phyloP scores from a whole-genome alignment of 2,329 filamentous ascomycete species.

The Stachybotrys chlorohalonatus region DNA sequence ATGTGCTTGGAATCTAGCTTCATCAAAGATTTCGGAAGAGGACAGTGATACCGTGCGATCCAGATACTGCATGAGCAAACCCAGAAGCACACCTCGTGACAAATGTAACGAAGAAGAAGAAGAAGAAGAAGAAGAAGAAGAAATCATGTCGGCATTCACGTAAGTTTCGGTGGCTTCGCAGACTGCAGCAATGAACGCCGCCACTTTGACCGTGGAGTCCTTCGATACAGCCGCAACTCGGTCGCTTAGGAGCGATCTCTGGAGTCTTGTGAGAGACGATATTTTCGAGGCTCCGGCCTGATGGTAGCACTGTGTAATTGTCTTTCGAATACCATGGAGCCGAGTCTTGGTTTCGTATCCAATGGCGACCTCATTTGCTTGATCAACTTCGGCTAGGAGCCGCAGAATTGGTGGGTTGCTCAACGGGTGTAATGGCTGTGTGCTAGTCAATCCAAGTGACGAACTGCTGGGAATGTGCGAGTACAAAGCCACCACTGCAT shows the following conservation, averaged over 20 bases:
- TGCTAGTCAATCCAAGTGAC: conserved; percentile 22
- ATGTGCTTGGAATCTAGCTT: conserved; percentile 56
- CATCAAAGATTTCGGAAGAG: conserved; percentile 41
- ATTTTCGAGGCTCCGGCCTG: conserved; percentile 38
- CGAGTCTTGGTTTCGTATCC: conserved; percentile 43
- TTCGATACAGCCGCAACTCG: conserved; percentile 47
- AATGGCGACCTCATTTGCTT: conserved; percentile 38
- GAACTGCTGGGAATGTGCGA: conserved; percentile 16
- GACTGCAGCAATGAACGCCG: conserved; percentile 37
- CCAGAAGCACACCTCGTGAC: conserved; percentile 22
- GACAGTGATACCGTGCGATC: conserved; percentile 42
- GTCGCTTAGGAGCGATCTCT: conserved; percentile 47
- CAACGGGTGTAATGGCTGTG: conserved; percentile 49
- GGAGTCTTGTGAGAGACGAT: conserved; percentile 48
- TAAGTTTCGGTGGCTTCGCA: conserved; percentile 14
- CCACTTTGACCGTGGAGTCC: conserved; percentile 49
- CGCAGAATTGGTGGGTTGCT: conserved; percentile 46
- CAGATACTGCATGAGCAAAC: conserved; percentile 42
- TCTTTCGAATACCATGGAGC: conserved; percentile 30
- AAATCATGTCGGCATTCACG: conserved; percentile 29
- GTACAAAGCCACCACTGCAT: conserved; percentile 26
- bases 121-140: conserved; percentile 25
- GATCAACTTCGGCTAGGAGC: conserved; percentile 27
- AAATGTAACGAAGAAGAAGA: conserved; percentile 10
- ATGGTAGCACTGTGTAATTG: conserved; percentile 30